Conservation (phyloP, 495 filamentous ascomycete genomes). For the Ascobolus immersus region DNA sequence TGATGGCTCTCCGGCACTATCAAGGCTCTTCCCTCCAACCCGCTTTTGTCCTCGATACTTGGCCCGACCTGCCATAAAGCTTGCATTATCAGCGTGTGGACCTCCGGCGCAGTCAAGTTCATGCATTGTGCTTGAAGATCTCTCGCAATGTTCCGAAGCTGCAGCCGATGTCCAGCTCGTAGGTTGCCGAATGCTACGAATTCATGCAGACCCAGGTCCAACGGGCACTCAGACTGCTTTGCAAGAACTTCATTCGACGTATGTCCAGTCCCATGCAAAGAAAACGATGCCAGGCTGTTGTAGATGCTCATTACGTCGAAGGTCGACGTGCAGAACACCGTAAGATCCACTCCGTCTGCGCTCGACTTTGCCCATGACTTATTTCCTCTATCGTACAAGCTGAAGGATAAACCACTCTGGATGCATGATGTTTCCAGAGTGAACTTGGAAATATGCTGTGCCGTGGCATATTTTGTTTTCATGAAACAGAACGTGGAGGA, state of each 20-base stretch:
- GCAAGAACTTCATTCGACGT: slow-evolving; percentile 23
- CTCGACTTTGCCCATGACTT: too few species aligned
- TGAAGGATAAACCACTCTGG: too few species aligned
- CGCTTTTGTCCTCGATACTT: too few species aligned
- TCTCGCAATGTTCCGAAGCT: slow-evolving; percentile 30
- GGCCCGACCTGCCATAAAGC: slow-evolving; percentile 26
- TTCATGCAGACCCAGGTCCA: slow-evolving; percentile 23
- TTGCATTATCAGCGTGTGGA: slow-evolving; percentile 24
- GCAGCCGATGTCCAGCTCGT: slow-evolving; percentile 23
- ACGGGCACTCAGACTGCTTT: slow-evolving; percentile 20
- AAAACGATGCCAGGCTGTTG: too few species aligned
- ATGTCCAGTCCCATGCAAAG: slow-evolving; percentile 15
- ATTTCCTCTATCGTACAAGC: too few species aligned
- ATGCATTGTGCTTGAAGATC: slow-evolving; percentile 24
- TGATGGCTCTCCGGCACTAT: neutral
- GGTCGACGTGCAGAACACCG: slow-evolving; percentile 16
- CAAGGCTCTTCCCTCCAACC: neutral
- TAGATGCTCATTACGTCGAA: too few species aligned
- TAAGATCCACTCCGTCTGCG: slow-evolving; percentile 12
- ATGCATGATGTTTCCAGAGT: too few species aligned
- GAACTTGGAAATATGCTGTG: too few species aligned
- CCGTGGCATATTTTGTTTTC: too few species aligned
- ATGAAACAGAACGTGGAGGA: too few species aligned
- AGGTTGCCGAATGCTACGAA: slow-evolving; percentile 25
- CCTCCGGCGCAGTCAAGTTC: slow-evolving; percentile 23